Conservation (phyloP, 805 yeast genomes). For the Candida cerambycidarum region DNA sequence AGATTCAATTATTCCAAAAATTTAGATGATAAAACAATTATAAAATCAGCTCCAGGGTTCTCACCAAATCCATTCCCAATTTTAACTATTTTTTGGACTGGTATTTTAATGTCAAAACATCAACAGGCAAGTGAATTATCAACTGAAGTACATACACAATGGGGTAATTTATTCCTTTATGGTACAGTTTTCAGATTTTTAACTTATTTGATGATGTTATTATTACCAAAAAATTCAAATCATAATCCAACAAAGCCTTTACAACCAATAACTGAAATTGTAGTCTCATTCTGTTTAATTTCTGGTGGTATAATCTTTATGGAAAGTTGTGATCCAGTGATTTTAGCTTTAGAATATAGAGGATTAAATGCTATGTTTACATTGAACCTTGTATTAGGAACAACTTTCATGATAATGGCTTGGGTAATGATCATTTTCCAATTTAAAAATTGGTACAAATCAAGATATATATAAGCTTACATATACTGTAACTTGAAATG, state of each 20-base stretch:
- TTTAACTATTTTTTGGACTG: slow-evolving; percentile 94
- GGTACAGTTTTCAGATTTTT: slow-evolving; percentile 74
- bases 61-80: slow-evolving; percentile 95
- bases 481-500: no score
- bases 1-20: slow-evolving; percentile 39
- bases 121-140: slow-evolving; percentile 78
- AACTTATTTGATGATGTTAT: slow-evolving; percentile 59
- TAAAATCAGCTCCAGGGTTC: slow-evolving; percentile 62
- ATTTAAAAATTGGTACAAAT: slow-evolving; percentile 49
- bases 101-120: slow-evolving; percentile 92
- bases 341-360: slow-evolving; percentile 67
- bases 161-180: slow-evolving; percentile 85
- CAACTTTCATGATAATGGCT: slow-evolving; percentile 76
- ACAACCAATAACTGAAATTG: slow-evolving; percentile 83
- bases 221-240: slow-evolving; percentile 37
- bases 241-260: slow-evolving; percentile 29
- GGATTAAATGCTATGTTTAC: slow-evolving; percentile 90
- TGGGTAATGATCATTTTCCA: slow-evolving; percentile 78
- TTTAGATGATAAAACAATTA: slow-evolving; percentile 16
- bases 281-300: slow-evolving; percentile 74
- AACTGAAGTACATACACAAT: slow-evolving; percentile 80
- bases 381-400: slow-evolving; percentile 80
- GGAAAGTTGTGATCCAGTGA: slow-evolving; percentile 86
- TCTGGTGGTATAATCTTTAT: slow-evolving; percentile 91
- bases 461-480: background rate